phyloP scores from a whole-genome alignment of 768 basidiomycete species.

The Russula olivacea region DNA sequence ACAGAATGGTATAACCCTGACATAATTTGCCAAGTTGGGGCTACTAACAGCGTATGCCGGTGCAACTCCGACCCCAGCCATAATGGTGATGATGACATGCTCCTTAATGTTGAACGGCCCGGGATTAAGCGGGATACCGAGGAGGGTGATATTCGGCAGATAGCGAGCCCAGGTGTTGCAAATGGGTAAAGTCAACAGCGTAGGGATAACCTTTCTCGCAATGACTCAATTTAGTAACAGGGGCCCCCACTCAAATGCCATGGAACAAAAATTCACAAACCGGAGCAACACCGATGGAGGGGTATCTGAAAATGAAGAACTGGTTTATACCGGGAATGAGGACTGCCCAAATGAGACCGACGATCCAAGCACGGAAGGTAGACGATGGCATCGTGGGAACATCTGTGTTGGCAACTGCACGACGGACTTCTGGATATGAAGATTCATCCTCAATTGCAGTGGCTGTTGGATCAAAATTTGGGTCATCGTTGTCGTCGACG shows the following conservation, averaged over 20 bases:
- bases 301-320: slow-evolving; percentile 71
- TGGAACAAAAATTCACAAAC: slow-evolving; percentile 19
- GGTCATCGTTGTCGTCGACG: slow-evolving; percentile 32
- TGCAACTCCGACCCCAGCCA: slow-evolving; percentile 35
- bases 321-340: slow-evolving; percentile 71
- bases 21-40: not conserved
- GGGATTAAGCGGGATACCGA: slow-evolving; percentile 52
- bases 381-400: slow-evolving; percentile 37
- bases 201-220: slow-evolving; percentile 46
- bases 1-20: not conserved
- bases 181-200: slow-evolving; percentile 61
- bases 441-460: slow-evolving; percentile 40
- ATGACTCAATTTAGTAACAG: not conserved
- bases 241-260: not conserved
- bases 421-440: slow-evolving; percentile 51
- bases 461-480: slow-evolving; percentile 33
- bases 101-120: slow-evolving; percentile 75
- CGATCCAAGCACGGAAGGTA: slow-evolving; percentile 37
- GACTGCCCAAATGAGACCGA: slow-evolving; percentile 44
- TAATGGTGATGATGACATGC: slow-evolving; percentile 48
- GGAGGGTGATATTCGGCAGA: slow-evolving; percentile 47
- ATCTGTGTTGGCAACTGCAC: slow-evolving; percentile 45
- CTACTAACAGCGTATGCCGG: slow-evolving; percentile 32
- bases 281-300: slow-evolving; percentile 33
- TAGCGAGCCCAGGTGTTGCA: slow-evolving; percentile 53